Percentiles rank a stretch among this genome's conserved stretches.
These are phyloP conservation scores for Naganishia liquefaciens DNA, from an alignment of 1,284 basidiomycete species.

Conservation along the genomic window DNA sequence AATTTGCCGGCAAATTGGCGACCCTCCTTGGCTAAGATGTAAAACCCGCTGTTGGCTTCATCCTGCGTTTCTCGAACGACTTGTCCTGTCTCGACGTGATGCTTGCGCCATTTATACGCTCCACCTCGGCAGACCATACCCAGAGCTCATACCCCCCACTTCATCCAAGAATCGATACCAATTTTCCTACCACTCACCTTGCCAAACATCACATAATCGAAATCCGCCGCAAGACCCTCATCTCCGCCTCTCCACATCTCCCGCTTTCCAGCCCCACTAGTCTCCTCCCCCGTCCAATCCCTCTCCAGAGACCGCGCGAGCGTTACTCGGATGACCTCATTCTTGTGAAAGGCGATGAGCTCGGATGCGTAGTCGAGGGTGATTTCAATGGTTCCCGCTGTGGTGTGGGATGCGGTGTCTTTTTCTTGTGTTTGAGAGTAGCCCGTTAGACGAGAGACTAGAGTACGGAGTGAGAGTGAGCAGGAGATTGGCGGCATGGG, in stretches of 20 bases:
- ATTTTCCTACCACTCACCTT: slow-evolving; percentile 65
- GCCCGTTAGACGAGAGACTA: slow-evolving; percentile 82
- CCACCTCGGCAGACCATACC: slow-evolving; percentile 45
- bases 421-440: slow-evolving; percentile 61
- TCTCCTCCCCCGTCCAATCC: slow-evolving; percentile 55
- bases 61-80: too few relatives aligned
- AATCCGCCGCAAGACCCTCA: slow-evolving; percentile 89
- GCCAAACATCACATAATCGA: slow-evolving; percentile 99
- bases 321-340: slow-evolving; percentile 78
- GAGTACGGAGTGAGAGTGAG: slow-evolving; percentile 3
- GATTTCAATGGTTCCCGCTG: slow-evolving; percentile 77
- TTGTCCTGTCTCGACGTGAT: too few relatives aligned
- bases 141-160: slow-evolving; percentile 57
- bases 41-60: too few relatives aligned
- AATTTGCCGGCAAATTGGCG: too few relatives aligned
- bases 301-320: slow-evolving; percentile 72
- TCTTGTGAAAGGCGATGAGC: slow-evolving; percentile 70
- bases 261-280: slow-evolving; percentile 77
- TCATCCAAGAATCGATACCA: too few relatives aligned
- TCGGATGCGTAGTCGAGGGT: slow-evolving; percentile 89
- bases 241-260: slow-evolving; percentile 74
- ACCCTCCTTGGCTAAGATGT: too few relatives aligned
- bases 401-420: too few relatives aligned
- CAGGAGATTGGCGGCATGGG: slow-evolving; percentile 30
- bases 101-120: too few relatives aligned